These are phyloP conservation scores for Umbilicus rupestris DNA, from an alignment of 164 flowering plant genomes.

Conservation along the genomic window DNA sequence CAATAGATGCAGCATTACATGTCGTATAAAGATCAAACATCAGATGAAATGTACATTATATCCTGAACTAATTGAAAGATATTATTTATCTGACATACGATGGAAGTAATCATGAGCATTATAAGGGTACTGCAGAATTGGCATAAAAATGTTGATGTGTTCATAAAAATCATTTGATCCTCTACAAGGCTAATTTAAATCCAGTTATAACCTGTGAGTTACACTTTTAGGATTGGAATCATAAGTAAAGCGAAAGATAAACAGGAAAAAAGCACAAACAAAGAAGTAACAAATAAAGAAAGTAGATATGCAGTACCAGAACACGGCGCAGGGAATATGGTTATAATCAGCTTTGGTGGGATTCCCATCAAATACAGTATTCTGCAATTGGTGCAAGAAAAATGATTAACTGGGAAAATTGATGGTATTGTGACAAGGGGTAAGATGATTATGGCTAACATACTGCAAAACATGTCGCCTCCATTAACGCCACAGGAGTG, in stretches of 20 bases:
- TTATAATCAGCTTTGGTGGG: conserved; percentile 64
- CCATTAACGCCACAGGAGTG: conserved; percentile 89
- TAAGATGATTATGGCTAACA: conserved; percentile 10
- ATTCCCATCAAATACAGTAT: conserved; percentile 72
- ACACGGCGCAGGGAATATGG: conserved; percentile 77
- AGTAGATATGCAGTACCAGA: conserved; percentile 41
- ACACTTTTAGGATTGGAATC: too few species aligned
- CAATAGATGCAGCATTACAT: too few species aligned
- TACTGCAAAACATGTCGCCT: conserved; percentile 50
- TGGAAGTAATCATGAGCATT: background rate
- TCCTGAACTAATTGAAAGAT: too few species aligned
- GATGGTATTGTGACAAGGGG: background rate
- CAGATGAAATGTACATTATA: background rate
- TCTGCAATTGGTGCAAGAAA: conserved; percentile 36
- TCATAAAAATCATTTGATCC: background rate
- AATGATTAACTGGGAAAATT: background rate
- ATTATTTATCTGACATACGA: background rate
- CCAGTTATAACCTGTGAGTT: too few species aligned
- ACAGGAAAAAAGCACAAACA: background rate
- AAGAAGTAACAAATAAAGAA: background rate
- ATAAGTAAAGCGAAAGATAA: background rate
- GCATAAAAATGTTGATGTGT: background rate
- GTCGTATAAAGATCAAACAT: background rate
- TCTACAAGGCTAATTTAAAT: background rate
- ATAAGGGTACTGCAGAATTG: background rate